These are phyloP conservation scores for Aeschynomene evenia DNA, from an alignment of 306 rosid genomes.

Conservation along the genomic window DNA sequence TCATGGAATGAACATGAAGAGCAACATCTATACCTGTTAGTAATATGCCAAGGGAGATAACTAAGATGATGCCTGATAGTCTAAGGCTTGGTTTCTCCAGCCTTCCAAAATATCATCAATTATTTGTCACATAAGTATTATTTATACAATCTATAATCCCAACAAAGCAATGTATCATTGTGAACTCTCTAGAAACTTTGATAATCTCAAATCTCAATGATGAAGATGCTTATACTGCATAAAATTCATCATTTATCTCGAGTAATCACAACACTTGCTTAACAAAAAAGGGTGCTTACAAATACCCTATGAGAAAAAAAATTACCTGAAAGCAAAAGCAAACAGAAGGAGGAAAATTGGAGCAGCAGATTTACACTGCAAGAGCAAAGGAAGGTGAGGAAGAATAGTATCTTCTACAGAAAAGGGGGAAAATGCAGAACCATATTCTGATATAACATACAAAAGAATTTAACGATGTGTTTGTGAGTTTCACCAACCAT, in stretches of 20 bases:
- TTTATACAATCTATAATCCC: too few species aligned
- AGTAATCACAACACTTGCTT: conserved; percentile 1
- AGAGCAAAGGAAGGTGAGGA: conserved; percentile 24
- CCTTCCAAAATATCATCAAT: conserved; percentile 46
- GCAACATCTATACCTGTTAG: conserved; percentile 64
- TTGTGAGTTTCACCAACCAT: conserved; percentile 64
- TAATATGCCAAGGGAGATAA: conserved; percentile 84
- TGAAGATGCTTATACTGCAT: conserved; percentile 9
- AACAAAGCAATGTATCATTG: not conserved
- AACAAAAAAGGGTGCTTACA: conserved; percentile 2
- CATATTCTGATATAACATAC: not conserved
- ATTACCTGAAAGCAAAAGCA: conserved; percentile 93
- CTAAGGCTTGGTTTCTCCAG: conserved; percentile 85
- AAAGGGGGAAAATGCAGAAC: not conserved
- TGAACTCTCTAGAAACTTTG: not conserved
- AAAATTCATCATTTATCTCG: conserved; percentile 15
- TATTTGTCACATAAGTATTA: too few species aligned
- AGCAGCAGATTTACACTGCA: conserved; percentile 98
- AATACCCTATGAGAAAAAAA: conserved; percentile 31
- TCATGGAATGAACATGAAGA: not conserved
- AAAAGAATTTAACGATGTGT: conserved; percentile 8
- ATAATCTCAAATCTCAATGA: not conserved
- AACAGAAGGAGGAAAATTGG: conserved; percentile 95
- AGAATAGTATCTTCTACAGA: conserved; percentile 18
- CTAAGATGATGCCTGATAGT: conserved; percentile 81